phyloP scores from a whole-genome alignment of 1,284 basidiomycete species.

The Fistulinella cinereoalba region DNA sequence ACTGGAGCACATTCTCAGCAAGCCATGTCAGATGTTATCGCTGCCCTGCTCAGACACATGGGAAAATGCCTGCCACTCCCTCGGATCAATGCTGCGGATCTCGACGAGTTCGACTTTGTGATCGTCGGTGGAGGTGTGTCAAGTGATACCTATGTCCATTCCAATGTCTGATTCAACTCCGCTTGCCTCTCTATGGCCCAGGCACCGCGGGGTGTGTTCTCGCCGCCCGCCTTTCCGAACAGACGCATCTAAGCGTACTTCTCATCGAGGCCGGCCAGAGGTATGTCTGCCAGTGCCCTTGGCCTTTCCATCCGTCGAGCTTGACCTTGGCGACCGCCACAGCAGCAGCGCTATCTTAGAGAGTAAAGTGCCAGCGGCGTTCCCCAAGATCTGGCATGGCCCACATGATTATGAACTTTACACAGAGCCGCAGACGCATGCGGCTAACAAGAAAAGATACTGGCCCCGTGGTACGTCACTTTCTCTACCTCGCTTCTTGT shows the following conservation, averaged over 20 bases:
- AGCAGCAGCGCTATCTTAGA: slow-evolving; percentile 35
- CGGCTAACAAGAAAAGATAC: slow-evolving; percentile 43
- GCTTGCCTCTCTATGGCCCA: slow-evolving; percentile 23
- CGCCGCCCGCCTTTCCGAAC: slow-evolving; percentile 62
- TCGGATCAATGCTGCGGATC: no score
- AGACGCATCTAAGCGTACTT: slow-evolving; percentile 52
- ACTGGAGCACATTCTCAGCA: no score
- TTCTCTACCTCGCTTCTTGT: no score
- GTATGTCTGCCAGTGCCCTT: slow-evolving; percentile 30
- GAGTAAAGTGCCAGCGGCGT: slow-evolving; percentile 44
- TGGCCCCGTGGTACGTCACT: slow-evolving; percentile 58
- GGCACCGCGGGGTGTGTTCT: slow-evolving; percentile 70
- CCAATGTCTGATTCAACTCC: neutral
- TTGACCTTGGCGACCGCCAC: no score
- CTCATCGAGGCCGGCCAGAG: slow-evolving; percentile 66
- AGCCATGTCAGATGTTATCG: no score
- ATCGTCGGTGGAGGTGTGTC: slow-evolving; percentile 60
- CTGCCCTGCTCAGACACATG: no score
- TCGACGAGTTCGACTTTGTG: slow-evolving; percentile 57
- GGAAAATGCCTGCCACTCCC: no score
- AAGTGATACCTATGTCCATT: no score
- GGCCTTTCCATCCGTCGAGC: neutral
- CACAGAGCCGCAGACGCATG: slow-evolving; percentile 55
- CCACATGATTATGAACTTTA: slow-evolving; percentile 49
- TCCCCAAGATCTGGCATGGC: slow-evolving; percentile 37